Evolutionary conservation across 352 stramenopile species (phyloP), one percentile per base, ranked within the genome.

Genomic region (Paralagenidium karlingii): DNA sequence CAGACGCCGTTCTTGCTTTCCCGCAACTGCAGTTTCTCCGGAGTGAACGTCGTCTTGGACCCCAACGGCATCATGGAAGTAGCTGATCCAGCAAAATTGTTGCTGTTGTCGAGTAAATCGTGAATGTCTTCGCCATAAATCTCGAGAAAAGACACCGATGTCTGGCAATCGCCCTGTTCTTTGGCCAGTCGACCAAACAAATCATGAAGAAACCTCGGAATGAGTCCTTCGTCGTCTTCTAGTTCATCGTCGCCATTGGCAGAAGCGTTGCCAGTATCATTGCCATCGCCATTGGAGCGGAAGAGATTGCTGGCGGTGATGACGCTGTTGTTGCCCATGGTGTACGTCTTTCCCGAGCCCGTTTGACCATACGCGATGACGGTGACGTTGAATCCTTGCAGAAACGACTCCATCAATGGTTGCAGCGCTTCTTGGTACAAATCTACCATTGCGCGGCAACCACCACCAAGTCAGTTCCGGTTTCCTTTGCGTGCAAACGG

Each of bases 91-190:
- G 55, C 60, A 8, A 58, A 45, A 28, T 64, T 69, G 11, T 28
- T 24, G n/a, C 69, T 9, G 45, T 28, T 9, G 43, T 7, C 39
- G 1, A 98, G 57, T 22, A 98, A 53, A 56, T 99, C 94, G 45
- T 94, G 81, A 39, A 99, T 95, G 44, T 98, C 92, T 62, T 99
- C 91, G 16, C 92, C 92, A 33, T 98, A 98, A 12, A 99, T 97
- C 60, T 99, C 95, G 5, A 99, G 63, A 48, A 88, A 93, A 3
- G 79, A 93, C n/a, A 90, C 79, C 0, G 68, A 81, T 3, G 90
- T 54, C 30, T 82, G 55, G 12, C 36, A 38, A 19, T 53, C 47
- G 2, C 44, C 44, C 6, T 31, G 27, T 2, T 42, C 45, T 18
- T 45, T 40, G 3, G 78, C 65, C 18, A 87, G 45, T 7, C 60